Evolutionary conservation across 257 asterid genomes (phyloP).

Genomic region (Lycium barbarum): DNA sequence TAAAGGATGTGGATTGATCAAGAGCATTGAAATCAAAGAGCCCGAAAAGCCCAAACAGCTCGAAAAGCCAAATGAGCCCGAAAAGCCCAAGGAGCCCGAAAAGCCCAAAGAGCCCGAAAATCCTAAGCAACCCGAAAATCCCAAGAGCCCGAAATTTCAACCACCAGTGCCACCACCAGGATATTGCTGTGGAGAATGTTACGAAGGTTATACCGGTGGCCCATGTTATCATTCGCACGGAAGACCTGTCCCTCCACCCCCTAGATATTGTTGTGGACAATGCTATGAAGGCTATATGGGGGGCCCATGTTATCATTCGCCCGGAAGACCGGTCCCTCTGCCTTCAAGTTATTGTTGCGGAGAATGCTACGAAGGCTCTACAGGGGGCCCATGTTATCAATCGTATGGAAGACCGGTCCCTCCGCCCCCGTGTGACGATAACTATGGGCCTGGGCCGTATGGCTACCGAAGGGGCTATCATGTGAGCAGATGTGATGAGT

Average conservation of each 20-base stretch:
- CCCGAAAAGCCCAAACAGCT: constrained; percentile 25
- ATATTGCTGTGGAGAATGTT: constrained; percentile 42
- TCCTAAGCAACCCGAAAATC: too few relatives aligned
- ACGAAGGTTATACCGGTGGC: constrained; percentile 20
- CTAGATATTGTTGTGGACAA: neutral
- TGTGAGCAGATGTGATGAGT: constrained; percentile 46
- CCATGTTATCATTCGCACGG: constrained; percentile 63
- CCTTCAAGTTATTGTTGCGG: constrained; percentile 46
- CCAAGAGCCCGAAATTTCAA: too few relatives aligned
- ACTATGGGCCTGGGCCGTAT: constrained; percentile 24
- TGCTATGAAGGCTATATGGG: too few relatives aligned
- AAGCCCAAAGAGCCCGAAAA: too few relatives aligned
- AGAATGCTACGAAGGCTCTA: constrained; percentile 45
- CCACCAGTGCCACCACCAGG: too few relatives aligned
- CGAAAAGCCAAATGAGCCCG: too few relatives aligned
- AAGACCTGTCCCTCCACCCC: constrained; percentile 41
- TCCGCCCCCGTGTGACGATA: constrained; percentile 46
- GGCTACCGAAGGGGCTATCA: constrained; percentile 41
- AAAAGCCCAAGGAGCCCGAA: constrained; percentile 25
- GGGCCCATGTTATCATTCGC: constrained; percentile 61
- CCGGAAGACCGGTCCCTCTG: constrained; percentile 33
- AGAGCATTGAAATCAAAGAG: constrained; percentile 66
- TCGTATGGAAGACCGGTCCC: constrained; percentile 39
- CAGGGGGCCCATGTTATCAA: neutral
- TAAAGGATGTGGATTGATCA: constrained; percentile 62